Evolutionary conservation across 805 yeast species (phyloP), one percentile per base, ranked within the genome.

Genomic region (Saccharomycopsis schoenii): DNA sequence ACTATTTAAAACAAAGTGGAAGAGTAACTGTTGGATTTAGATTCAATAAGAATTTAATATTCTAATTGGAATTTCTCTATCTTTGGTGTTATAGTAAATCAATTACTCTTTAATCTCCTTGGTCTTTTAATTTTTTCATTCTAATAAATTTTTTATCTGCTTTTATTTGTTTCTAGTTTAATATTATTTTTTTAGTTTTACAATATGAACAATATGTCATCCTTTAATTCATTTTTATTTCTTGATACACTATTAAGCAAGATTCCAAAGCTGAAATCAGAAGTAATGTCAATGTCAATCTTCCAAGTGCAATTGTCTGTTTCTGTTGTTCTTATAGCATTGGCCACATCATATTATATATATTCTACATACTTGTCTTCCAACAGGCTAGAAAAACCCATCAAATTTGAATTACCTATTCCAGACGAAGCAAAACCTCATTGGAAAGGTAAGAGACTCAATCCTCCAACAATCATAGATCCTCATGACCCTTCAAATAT

Each of bases 391-490:
- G 68, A 74, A 50, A 72, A 68, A 40, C 75, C 81, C 11, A 61
- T 72, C 19, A 82, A 81, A 65, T 76, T 85, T 66, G 78, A 77
- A 52, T 69, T 85, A 19, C 79, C 83, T 2, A 74, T 83, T 37
- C 96, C 96, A 1, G 87, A 81, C 63, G 89, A 86, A 68, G 90
- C 96, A 37, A 80, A 84, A 69, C 89, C 91, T 3, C 93, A 89
- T 70, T 92, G 97, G 97, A 91, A 91, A 72, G 96, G 96, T 6
- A 86, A 83, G 67, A 76, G 97, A 58, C 76, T 89, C 40, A 80
- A 82, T 58, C 85, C 90, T 0, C 80, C 86, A 14, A 75, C 83
- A 14, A 77, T 89, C 2, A 74, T 75, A 56, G 81, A 82, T 61
- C 79, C 80, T 1, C 80, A 80, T 25, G 91, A 87, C 59, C 88